Conservation (phyloP, 2,329 filamentous ascomycete genomes). For the Penicillium sp. region DNA sequence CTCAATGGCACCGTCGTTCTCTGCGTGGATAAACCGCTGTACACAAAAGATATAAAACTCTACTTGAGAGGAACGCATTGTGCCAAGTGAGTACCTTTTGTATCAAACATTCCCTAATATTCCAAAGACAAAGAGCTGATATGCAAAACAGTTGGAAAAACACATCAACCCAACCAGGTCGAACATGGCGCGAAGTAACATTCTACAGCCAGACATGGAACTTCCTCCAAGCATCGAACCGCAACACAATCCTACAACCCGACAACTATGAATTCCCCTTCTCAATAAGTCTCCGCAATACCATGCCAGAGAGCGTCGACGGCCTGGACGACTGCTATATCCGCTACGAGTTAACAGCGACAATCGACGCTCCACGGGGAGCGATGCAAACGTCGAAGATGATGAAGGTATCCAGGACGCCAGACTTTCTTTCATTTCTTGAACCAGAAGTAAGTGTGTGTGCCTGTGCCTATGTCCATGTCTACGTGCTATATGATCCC, state of each 20-base stretch:
- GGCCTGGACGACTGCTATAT: slow-evolving; percentile 1
- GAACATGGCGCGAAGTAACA: neutral
- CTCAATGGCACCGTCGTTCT: neutral
- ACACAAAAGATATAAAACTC: neutral
- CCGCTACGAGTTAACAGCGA: neutral
- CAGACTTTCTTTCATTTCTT: neutral
- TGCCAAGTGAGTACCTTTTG: neutral
- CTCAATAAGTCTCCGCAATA: neutral
- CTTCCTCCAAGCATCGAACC: neutral
- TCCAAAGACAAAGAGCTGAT: too few species aligned
- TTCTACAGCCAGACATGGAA: neutral
- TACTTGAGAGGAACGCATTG: neutral
- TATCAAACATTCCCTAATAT: neutral
- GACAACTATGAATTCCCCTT: slow-evolving; percentile 1
- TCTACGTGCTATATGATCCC: too few species aligned
- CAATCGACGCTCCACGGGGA: neutral
- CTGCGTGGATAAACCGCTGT: neutral
- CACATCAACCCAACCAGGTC: neutral
- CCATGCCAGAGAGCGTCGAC: neutral
- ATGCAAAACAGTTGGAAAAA: too few species aligned
- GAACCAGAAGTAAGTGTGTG: neutral
- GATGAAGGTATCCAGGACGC: neutral
- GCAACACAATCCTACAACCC: neutral
- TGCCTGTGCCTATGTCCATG: too few species aligned
- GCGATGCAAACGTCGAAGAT: neutral